Conservation (phyloP, 805 yeast species). For the Torulaspora microellipsoides region DNA sequence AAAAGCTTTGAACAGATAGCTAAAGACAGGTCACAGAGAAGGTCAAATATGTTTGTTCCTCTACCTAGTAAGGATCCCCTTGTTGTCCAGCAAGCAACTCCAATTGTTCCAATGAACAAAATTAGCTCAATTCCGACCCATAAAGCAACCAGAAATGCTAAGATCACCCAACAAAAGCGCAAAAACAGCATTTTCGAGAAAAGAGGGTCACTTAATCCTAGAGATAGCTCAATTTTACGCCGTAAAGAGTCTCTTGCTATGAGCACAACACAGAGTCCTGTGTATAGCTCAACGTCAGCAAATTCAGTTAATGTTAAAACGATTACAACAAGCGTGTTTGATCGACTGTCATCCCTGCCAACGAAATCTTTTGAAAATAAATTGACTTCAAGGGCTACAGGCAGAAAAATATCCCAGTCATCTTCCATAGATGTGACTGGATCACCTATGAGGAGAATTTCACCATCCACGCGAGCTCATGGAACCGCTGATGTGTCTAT, state of each 20-base stretch:
- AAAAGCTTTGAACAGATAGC: conserved; percentile 1
- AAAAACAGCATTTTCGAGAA: background rate
- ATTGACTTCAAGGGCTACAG: conserved; percentile 10
- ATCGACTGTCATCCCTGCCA: conserved; percentile 27
- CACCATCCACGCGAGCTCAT: conserved; percentile 10
- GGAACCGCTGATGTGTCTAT: conserved; percentile 20
- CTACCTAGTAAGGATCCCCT: conserved; percentile 34
- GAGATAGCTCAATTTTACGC: background rate
- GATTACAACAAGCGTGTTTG: conserved; percentile 26
- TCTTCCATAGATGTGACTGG: conserved; percentile 29
- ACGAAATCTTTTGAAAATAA: conserved; percentile 34
- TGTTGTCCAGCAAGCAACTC: conserved; percentile 18
- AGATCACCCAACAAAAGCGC: background rate
- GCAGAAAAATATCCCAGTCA: conserved; percentile 11
- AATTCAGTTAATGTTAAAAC: background rate
- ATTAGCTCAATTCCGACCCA: background rate
- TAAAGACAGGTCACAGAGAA: conserved; percentile 23
- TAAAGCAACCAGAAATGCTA: background rate
- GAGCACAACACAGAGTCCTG: conserved; percentile 9
- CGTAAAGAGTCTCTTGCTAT: background rate
- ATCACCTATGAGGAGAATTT: conserved; percentile 27
- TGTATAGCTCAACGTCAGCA: background rate
- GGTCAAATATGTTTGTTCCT: conserved; percentile 35
- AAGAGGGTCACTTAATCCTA: background rate
- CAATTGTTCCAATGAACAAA: background rate